Percentiles rank a stretch among this genome's conserved stretches.
These are phyloP conservation scores for Chrysoporthe deuterocubensis DNA, from an alignment of 2,329 filamentous ascomycete species.

Conservation along the genomic window DNA sequence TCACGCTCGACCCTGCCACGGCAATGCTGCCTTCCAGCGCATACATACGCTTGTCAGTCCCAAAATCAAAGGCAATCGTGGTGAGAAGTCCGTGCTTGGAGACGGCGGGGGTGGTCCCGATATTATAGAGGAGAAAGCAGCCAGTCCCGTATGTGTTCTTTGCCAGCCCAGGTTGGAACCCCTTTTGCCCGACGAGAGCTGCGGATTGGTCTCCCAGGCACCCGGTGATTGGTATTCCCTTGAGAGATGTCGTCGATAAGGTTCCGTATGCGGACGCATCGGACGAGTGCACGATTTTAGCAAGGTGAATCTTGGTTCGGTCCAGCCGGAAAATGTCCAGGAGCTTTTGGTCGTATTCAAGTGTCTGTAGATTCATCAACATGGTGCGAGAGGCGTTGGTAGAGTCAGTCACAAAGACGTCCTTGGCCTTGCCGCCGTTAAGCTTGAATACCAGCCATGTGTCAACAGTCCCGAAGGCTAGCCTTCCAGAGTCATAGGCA, in stretches of 20 bases:
- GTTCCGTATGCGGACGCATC: conserved; percentile 70
- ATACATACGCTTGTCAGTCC: conserved; percentile 68
- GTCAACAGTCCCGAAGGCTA: conserved; percentile 82
- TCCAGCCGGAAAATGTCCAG: conserved; percentile 78
- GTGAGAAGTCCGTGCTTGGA: conserved; percentile 77
- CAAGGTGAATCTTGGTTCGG: conserved; percentile 68
- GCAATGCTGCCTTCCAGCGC: conserved; percentile 79
- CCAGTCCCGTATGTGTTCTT: conserved; percentile 90
- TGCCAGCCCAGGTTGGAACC: conserved; percentile 74
- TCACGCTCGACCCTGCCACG: conserved; percentile 76
- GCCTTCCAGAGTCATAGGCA: conserved; percentile 71
- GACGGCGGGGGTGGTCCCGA: conserved; percentile 77
- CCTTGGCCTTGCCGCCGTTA: conserved; percentile 68
- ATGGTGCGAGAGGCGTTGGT: conserved; percentile 85
- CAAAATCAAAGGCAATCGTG: conserved; percentile 79
- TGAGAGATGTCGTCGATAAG: conserved; percentile 63
- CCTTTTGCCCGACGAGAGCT: conserved; percentile 78
- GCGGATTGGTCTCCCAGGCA: conserved; percentile 83
- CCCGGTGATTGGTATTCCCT: conserved; percentile 72
- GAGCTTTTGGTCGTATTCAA: conserved; percentile 74
- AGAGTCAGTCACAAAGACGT: conserved; percentile 75
- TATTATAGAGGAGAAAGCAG: conserved; percentile 84
- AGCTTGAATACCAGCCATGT: conserved; percentile 81
- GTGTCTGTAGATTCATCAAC: conserved; percentile 81
- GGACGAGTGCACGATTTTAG: conserved; percentile 78